Base-by-base conservation (phyloP, 2,329 filamentous ascomycete species). In the Neonectria hederae region DNA sequence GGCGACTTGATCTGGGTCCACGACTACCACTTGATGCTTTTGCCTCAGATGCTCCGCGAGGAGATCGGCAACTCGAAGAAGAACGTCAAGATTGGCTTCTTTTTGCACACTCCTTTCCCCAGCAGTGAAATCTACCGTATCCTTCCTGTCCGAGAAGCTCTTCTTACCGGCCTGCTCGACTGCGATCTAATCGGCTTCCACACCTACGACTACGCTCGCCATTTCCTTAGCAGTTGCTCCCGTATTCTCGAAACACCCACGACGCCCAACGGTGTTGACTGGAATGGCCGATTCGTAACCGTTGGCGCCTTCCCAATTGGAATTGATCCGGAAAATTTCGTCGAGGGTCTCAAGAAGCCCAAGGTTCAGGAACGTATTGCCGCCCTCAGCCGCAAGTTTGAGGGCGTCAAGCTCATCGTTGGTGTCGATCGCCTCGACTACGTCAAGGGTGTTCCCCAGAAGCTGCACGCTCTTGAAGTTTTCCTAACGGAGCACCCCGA, bases 381-480 rank as follows among this genome's bases (percentile, higher is more conserved):
- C 4, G 89, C 90, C 2, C 84, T 98, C 5, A 90, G 92, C 75
- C 90, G 92, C 76, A 97, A 97, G 80, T 99, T 98, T 75, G 91
- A 97, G 70, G 95, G 94, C 51, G 93, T 97, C 73, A 97, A 97
- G 82, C 87, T 98, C 69, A 97, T 99, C 73, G 95, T 98, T 40
- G 95, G 96, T 67, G 96, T 98, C 55, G 96, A 99, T 78, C 92
- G 96, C 54, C 87, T 98, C 54, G 96, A 99, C 80, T 98, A 99
- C 81, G 98, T 98, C 88, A 98, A 98, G 82, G 96, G 96, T 67
- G 94, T 99, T 10, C 96, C 96, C 0, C 96, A 99, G 80, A 99
- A 99, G 79, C 84, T 99, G 10, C 96, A 98, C 75, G 95, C 96
- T 2, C 88, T 98, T 45, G 96, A 99, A 79, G 93, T 98, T 4